Base-by-base conservation (phyloP, 2,329 filamentous ascomycete species). In the Calonectria pauciramosa region DNA sequence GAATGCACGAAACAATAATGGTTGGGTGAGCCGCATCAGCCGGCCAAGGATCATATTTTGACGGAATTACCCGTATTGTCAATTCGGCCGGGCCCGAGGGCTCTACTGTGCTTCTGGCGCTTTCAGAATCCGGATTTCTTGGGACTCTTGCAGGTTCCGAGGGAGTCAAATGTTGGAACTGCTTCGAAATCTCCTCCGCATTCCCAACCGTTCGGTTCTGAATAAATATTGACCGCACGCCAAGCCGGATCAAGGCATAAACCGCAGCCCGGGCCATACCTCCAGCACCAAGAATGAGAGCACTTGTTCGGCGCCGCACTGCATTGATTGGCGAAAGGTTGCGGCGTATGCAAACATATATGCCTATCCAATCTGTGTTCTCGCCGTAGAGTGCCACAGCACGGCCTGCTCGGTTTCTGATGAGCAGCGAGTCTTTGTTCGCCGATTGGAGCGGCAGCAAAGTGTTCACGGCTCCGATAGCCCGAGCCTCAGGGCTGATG, bases 301-400 rank as follows among this genome's bases (percentile, higher is more conserved):
- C 76, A 6, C 71, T 77, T 2, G 73, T 79, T 84, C 87, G 4
- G 1, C 84, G 83, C 3, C 87, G 86, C 6, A 89, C 84, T 2
- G 86, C 87, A 75, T 90, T 90, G 3, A 90, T 89, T 8, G 92
- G 91, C 4, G 91, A 93, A 1, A 93, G 84, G 20, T 91, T 91
- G 49, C 90, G 87, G 16, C 89, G 87, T 52, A 93, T 88, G 78
- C 91, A 93, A 20, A 90, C 91, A 71, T 90, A 86, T 26, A 93
- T 90, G 2, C 92, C 92, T 28, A 93, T 92, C 89, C 92, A 93
- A 82, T 93, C 92, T 0, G 91, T 93, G 73, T 93, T 93, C 68
- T 93, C 91, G 10, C 91, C 92, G 75, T 93, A 91, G 3, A 93
- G 85, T 3, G 89, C 90, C 73, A 88, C 87, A 20, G 92, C 87